These are phyloP conservation scores for Achlya hypogyna DNA, from an alignment of 352 stramenopile genomes.

Conservation along the genomic window DNA sequence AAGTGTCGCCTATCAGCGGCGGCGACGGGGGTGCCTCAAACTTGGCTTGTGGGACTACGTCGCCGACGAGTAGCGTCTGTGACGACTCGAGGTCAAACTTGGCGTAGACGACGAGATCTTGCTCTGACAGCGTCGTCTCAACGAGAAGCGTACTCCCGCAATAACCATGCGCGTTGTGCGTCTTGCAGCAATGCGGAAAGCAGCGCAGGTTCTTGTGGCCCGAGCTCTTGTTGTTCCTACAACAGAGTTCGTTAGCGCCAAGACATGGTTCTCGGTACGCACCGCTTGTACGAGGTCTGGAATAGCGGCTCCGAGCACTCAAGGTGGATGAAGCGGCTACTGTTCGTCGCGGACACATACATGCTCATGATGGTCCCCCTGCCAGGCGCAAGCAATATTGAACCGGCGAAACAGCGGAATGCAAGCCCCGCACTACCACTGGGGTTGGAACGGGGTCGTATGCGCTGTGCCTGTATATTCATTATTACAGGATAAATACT, in stretches of 20 bases:
- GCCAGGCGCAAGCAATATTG: neutral
- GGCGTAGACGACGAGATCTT: conserved; percentile 9
- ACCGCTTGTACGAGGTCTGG: conserved; percentile 18
- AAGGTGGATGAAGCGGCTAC: conserved; percentile 15
- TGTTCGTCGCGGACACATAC: conserved; percentile 4
- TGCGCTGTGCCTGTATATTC: neutral
- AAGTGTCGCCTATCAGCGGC: conserved; percentile 1
- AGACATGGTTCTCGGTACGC: neutral
- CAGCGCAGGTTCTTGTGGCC: conserved; percentile 35
- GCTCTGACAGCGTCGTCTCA: conserved; percentile 22
- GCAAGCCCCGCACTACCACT: neutral
- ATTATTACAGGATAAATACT: neutral
- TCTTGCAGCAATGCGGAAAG: conserved; percentile 75
- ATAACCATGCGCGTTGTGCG: conserved; percentile 79
- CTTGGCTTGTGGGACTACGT: neutral
- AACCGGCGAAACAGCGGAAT: neutral
- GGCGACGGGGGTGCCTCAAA: conserved; percentile 1
- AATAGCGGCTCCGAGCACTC: conserved; percentile 16
- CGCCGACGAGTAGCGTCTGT: neutral
- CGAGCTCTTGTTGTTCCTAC: conserved; percentile 21
- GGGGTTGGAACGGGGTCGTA: neutral
- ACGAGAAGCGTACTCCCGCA: conserved; percentile 67
- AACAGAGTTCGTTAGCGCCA: neutral
- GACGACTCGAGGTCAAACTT: conserved; percentile 16
- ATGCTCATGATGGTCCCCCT: neutral